Evolutionary conservation across 2,329 filamentous ascomycete genomes (phyloP).

Genomic region (Sporothrix globosa): DNA sequence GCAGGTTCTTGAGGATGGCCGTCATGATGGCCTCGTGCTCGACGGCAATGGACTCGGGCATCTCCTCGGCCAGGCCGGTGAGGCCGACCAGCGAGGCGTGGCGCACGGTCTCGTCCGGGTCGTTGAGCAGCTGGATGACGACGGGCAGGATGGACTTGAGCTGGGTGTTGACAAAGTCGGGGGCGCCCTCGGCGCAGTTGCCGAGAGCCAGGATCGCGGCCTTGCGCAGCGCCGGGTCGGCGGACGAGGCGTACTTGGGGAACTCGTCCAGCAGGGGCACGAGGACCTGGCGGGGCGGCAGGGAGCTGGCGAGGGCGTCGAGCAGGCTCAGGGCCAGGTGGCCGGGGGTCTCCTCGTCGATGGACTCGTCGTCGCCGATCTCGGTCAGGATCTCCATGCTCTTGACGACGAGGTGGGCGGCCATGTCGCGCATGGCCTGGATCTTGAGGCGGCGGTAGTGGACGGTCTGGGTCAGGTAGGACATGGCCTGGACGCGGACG

Average conservation of each 20-base stretch:
- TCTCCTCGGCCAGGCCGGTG: conserved; percentile 87
- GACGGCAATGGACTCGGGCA: conserved; percentile 84
- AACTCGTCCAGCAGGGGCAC: conserved; percentile 89
- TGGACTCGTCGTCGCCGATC: conserved; percentile 76
- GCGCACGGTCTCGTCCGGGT: conserved; percentile 80
- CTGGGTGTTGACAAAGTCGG: conserved; percentile 95
- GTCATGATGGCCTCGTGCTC: conserved; percentile 85
- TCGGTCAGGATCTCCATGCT: conserved; percentile 88
- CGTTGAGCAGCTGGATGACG: conserved; percentile 80
- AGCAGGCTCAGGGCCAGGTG: conserved; percentile 83
- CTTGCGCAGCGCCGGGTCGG: conserved; percentile 78
- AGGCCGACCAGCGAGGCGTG: conserved; percentile 86
- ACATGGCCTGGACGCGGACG: conserved; percentile 83
- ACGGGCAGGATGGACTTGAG: conserved; percentile 82
- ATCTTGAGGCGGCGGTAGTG: conserved; percentile 95
- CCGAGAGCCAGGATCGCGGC: conserved; percentile 90
- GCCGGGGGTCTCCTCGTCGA: conserved; percentile 84
- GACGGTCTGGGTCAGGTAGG: conserved; percentile 90
- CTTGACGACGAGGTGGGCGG: conserved; percentile 83
- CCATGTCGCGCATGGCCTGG: conserved; percentile 81
- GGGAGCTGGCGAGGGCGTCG: conserved; percentile 82
- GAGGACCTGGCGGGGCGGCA: conserved; percentile 91
- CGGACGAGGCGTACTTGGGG: conserved; percentile 74
- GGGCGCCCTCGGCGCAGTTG: conserved; percentile 93
- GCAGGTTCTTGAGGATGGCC: conserved; percentile 83